Base-by-base conservation (phyloP, 2,329 filamentous ascomycete species). In the Cadophora sp. region DNA sequence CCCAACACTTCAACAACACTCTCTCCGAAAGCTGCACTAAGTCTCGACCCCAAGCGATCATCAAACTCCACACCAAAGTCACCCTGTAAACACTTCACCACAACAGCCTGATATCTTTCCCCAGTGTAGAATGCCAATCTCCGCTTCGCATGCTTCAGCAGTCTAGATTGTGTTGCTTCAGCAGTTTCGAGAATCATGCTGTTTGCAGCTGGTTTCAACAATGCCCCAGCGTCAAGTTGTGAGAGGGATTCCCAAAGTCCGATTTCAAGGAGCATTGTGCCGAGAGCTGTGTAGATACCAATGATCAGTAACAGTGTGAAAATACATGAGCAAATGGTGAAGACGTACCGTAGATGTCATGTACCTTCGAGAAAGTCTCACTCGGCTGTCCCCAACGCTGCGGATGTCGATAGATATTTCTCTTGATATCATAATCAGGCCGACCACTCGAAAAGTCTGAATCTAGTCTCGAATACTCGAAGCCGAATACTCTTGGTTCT, bases 321-420 rank as follows among this genome's bases (percentile, higher is more conserved):
- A 9, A 39, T 39, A 39, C 47, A 22, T 50, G 3, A 1, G n/a
- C 33, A 8, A 6, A 30, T 3, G 27, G 27, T 45, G 20, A 11
- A 30, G 27, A 18, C 50, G 27, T 9, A 53, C 50, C 50, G 16
- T 53, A 53, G 22, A 53, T 33, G 27, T 53, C 50, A 27, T 53
- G 50, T 8, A 53, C 13, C 11, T 33, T 53, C 7, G 24, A 53
- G 8, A 53, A 53, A 16, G 22, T 53, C 50, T 53, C 50, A 2
- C 50, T 53, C 14, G 50, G 50, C 22, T 53, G 50, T 33, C 50
- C 50, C 50, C 50, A 53, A 16, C 50, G 50, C 50, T 53, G 50
- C 20, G 50, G 50, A 53, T 53, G 50, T 18, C 50, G 50, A 16
- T 53, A 53, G 24, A 53, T 30, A 20, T 53, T 53, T 16, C 50